These are phyloP conservation scores for Scenedesmus sp. DNA, from an alignment of 163 green algal species.

Conservation along the genomic window DNA sequence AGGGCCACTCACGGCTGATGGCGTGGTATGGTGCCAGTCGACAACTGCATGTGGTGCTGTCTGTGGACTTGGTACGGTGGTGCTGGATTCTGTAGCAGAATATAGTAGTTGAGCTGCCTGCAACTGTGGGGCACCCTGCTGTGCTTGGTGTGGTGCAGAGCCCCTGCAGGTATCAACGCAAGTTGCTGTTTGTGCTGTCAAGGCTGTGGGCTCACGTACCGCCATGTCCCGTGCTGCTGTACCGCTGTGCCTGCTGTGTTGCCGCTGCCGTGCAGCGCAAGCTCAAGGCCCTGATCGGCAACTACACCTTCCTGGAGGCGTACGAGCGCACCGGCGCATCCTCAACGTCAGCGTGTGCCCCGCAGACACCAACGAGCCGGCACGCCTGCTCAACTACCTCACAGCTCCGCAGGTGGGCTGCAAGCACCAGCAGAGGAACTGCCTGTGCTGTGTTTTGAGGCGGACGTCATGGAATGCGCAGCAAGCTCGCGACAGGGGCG, in stretches of 20 bases:
- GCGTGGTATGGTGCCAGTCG: too few relatives aligned
- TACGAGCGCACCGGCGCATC: conserved; percentile 92
- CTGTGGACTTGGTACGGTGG: too few relatives aligned
- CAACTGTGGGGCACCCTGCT: not conserved
- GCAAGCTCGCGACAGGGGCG: not conserved
- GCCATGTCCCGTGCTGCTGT: too few relatives aligned
- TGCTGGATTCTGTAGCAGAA: too few relatives aligned
- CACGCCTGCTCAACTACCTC: conserved; percentile 98
- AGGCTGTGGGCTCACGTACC: too few relatives aligned
- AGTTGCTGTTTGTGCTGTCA: too few relatives aligned
- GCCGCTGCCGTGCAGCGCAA: conserved; percentile 54
- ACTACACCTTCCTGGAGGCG: conserved; percentile 91
- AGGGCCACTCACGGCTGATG: too few relatives aligned
- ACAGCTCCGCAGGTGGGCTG: conserved; percentile 84
- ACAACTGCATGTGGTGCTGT: not conserved
- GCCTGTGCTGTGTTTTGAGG: not conserved
- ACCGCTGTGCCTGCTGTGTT: not conserved
- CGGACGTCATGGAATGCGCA: not conserved
- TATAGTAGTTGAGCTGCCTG: not conserved
- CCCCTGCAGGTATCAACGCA: not conserved
- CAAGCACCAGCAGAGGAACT: too few relatives aligned
- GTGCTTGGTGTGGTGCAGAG: too few relatives aligned
- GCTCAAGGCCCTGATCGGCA: conserved; percentile 85
- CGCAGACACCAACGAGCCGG: conserved; percentile 90
- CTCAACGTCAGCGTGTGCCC: conserved; percentile 93